Conservation (phyloP, 2,329 filamentous ascomycete species). For the Ophiostoma perfectum region DNA sequence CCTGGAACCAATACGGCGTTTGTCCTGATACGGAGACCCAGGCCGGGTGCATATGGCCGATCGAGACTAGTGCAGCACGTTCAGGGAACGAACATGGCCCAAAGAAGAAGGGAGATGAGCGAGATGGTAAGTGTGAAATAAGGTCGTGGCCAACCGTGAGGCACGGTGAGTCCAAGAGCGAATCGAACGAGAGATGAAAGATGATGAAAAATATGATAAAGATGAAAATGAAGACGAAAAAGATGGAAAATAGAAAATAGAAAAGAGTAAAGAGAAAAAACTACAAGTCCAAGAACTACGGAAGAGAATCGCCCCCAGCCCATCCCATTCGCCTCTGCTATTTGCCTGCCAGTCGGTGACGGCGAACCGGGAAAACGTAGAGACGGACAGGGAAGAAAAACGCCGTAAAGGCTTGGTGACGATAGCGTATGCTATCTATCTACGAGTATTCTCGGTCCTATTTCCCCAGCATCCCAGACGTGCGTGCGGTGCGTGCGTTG, state of each 20-base stretch:
- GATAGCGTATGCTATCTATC: background rate
- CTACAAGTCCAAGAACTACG: background rate
- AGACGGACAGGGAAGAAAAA: background rate
- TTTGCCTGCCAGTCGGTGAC: background rate
- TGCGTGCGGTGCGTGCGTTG: background rate
- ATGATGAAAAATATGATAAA: background rate
- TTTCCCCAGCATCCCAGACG: constrained; percentile 4
- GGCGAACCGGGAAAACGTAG: background rate
- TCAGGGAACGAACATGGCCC: background rate
- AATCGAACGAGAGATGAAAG: background rate
- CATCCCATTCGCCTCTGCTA: too few relatives aligned
- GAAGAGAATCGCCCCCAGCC: too few relatives aligned
- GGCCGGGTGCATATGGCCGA: constrained; percentile 3
- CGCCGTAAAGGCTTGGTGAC: background rate
- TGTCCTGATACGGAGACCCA: constrained; percentile 5
- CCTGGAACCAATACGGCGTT: background rate
- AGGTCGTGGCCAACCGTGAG: background rate
- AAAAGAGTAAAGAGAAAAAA: background rate
- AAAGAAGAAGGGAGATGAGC: constrained; percentile 7
- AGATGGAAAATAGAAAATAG: background rate
- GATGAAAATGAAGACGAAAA: background rate
- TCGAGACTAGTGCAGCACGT: constrained; percentile 7
- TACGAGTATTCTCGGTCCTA: background rate
- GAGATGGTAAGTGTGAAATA: background rate
- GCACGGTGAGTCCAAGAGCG: background rate